Evolutionary conservation across 768 basidiomycete genomes (phyloP).

Genomic region (Tulasnella sp.): DNA sequence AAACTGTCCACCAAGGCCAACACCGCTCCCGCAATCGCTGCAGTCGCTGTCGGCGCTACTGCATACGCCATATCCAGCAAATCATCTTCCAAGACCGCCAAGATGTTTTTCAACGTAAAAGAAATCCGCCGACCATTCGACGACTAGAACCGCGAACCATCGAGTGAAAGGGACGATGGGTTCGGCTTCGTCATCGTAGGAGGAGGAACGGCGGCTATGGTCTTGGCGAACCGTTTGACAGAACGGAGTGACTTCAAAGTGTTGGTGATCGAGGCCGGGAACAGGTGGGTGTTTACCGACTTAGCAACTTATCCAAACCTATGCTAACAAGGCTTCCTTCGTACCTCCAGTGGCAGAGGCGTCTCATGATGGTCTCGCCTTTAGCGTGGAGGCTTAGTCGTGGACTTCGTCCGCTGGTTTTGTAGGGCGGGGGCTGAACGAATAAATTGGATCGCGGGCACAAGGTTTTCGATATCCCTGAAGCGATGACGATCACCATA

Average conservation of each 20-base stretch:
- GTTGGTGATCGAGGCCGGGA: constrained; percentile 34
- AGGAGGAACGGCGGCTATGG: constrained; percentile 40
- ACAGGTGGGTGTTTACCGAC: constrained; percentile 27
- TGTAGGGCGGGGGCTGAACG: not conserved
- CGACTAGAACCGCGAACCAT: not conserved
- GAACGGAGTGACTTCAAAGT: constrained; percentile 38
- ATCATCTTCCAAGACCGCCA: too few species aligned
- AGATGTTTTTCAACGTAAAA: not conserved
- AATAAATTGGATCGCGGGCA: constrained; percentile 1
- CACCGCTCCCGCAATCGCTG: too few species aligned
- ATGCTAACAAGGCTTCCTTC: too few species aligned
- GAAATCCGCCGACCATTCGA: not conserved
- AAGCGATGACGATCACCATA: constrained; percentile 3
- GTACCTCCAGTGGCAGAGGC: too few species aligned
- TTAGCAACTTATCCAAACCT: too few species aligned
- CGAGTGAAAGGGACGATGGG: not conserved
- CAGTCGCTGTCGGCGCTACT: not conserved
- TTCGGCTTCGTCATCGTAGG: constrained; percentile 38
- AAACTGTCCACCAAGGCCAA: too few species aligned
- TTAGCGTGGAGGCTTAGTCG: constrained; percentile 24
- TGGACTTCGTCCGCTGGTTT: too few species aligned
- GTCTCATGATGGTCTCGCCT: constrained; percentile 15
- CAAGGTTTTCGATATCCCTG: not conserved
- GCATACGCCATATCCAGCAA: not conserved
- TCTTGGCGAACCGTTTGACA: constrained; percentile 37